Percentiles rank a stretch among this genome's conserved stretches.
These are phyloP conservation scores for Durio zibethinus DNA, from an alignment of 345 rosid genomes.

Conservation along the genomic window DNA sequence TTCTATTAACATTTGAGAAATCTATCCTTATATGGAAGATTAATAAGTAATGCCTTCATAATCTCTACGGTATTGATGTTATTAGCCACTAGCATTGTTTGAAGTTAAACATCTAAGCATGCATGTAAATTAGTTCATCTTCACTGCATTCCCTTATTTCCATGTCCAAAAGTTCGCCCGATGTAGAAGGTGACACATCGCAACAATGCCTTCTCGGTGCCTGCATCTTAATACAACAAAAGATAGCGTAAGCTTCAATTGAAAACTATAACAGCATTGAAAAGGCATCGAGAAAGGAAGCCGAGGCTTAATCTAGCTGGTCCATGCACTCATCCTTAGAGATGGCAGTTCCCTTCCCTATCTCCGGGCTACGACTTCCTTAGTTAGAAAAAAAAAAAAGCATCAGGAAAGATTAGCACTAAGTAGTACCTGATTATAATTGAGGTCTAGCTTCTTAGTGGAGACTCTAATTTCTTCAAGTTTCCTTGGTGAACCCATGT, in stretches of 20 bases:
- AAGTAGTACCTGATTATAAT: slow-evolving; percentile 49
- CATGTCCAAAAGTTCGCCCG: slow-evolving; percentile 51
- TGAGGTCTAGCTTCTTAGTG: slow-evolving; percentile 51
- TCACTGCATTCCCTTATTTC: slow-evolving; percentile 61
- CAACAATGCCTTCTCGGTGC: slow-evolving; percentile 93
- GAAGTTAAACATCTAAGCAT: slow-evolving; percentile 20
- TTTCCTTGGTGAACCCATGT: slow-evolving; percentile 49
- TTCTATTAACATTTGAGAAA: background rate
- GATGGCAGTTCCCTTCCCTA: too few species aligned
- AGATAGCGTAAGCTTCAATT: background rate
- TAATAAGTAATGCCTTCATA: background rate
- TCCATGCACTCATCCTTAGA: too few species aligned
- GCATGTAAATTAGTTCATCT: slow-evolving; percentile 63
- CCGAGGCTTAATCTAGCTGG: too few species aligned
- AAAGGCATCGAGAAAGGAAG: too few species aligned
- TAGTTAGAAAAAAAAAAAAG: too few species aligned
- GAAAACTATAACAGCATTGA: background rate
- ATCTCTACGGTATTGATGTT: background rate
- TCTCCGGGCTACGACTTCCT: too few species aligned
- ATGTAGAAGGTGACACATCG: slow-evolving; percentile 59
- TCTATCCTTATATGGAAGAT: background rate
- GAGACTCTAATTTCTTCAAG: slow-evolving; percentile 62
- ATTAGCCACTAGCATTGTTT: background rate
- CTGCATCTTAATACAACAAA: slow-evolving; percentile 39
- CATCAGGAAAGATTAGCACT: background rate